Evolutionary conservation across 805 yeast genomes (phyloP), one percentile per base, ranked within the genome.

Genomic region (Metschnikowia vanudenii): DNA sequence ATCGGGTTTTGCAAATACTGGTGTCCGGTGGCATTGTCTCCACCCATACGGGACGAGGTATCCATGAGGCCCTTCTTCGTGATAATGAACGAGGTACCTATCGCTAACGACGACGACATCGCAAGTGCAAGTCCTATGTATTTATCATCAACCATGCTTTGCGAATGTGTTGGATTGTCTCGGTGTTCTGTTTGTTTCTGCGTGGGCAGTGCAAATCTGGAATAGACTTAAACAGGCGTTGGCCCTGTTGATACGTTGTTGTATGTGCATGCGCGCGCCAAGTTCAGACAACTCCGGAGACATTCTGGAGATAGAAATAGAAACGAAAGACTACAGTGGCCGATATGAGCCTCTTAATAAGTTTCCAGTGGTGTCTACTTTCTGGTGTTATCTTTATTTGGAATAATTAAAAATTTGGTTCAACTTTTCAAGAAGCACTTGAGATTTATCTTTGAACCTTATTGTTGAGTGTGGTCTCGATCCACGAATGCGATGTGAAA

Each of bases 41-140:
- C 49, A 10, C 66, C 66, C 47, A 81, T 81, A 36, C 75, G 70
- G 47, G 75, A 72, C 13, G 85, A 75, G 1, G 92, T 85, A 48
- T 83, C 83, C 63, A 82, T 78, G 24, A 90, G 77, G 10, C 96
- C 97, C 61, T 85, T 84, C 64, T 89, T 89, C 22, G 97, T 89
- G 62, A 89, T 82, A 55, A 89, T 90, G 65, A 89, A 90, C 1
- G 94, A 87, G 9, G 91, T 82, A 18, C 97, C 97, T 50, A 89
- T 89, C 29, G 96, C 96, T 58, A 89, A 69, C 17, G 96, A 88
- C 39, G 92, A 84, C 53, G 89, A 78, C 66, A 89, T 82, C 46
- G 97, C 97, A 55, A 89, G 76, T 12, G 89, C 91, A 49, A 89
- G 78, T 17, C 97, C 97, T 50, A 89, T 85, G 62, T 87, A 89